Conservation (phyloP, 2,329 filamentous ascomycete genomes). For the Aspergillus quadrilineatus region DNA sequence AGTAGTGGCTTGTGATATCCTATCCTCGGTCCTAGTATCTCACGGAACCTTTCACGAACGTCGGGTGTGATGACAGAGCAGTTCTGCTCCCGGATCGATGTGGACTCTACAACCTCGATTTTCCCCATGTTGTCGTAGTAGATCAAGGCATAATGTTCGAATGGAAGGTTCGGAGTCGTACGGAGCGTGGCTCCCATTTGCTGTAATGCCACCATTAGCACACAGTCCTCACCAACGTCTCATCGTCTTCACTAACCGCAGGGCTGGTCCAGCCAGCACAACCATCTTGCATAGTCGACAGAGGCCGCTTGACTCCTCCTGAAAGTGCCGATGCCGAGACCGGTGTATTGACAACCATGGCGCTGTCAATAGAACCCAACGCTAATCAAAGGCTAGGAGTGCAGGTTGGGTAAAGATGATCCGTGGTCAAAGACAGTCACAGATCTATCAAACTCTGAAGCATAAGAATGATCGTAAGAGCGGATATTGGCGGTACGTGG, state of each 20-base stretch:
- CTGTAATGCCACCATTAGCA: conserved; percentile 19
- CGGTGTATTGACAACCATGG: conserved; percentile 32
- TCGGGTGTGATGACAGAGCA: conserved; percentile 34
- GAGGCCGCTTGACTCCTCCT: conserved; percentile 32
- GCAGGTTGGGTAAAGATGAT: not conserved
- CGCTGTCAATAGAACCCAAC: conserved; percentile 5
- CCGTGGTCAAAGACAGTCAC: not conserved
- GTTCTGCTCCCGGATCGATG: conserved; percentile 33
- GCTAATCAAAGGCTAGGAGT: not conserved
- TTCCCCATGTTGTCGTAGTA: conserved; percentile 37
- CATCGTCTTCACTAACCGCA: conserved; percentile 26
- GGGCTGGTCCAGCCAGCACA: conserved; percentile 30
- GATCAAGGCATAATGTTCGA: conserved; percentile 37
- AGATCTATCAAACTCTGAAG: not conserved
- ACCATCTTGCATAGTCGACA: conserved; percentile 30
- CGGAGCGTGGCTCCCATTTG: conserved; percentile 29
- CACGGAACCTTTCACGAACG: conserved; percentile 37
- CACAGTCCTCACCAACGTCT: not conserved
- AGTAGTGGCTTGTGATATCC: conserved; percentile 28
- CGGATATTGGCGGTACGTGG: conserved; percentile 1
- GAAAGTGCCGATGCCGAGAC: conserved; percentile 15
- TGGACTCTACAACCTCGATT: conserved; percentile 34
- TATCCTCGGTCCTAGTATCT: conserved; percentile 32
- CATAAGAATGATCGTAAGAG: not conserved
- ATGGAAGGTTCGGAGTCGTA: conserved; percentile 30